phyloP scores from a whole-genome alignment of 169 alveolate genomes.

The Plasmodium malariae region DNA sequence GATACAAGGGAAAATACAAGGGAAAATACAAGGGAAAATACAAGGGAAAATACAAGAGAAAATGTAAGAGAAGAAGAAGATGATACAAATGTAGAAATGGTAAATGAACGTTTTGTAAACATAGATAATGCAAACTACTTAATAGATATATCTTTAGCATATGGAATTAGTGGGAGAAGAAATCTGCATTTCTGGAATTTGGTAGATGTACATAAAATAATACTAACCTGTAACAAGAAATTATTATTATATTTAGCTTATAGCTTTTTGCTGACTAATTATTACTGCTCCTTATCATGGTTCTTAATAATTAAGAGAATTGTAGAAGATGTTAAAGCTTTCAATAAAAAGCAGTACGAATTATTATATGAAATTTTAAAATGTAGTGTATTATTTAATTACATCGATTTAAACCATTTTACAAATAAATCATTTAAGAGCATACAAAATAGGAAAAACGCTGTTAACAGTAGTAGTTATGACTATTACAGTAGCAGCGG shows the following conservation, averaged over 20 bases:
- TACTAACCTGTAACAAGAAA: conserved; percentile 58
- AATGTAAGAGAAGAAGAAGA: background rate
- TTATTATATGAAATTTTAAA: conserved; percentile 67
- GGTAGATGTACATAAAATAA: conserved; percentile 51
- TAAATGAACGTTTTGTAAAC: background rate
- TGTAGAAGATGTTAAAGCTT: conserved; percentile 63
- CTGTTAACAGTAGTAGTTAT: background rate
- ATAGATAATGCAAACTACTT: conserved; percentile 39
- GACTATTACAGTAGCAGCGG: no score
- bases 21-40: background rate
- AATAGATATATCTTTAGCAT: conserved; percentile 55
- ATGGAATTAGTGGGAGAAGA: conserved; percentile 65
- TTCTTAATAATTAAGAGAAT: conserved; percentile 69
- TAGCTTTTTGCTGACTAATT: conserved; percentile 69
- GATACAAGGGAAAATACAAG: background rate
- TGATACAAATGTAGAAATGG: background rate
- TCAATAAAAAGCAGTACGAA: conserved; percentile 71
- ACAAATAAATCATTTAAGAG: background rate
- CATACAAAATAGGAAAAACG: background rate
- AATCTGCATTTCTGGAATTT: conserved; percentile 56
- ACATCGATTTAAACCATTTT: conserved; percentile 64
- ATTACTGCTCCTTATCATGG: conserved; percentile 51
- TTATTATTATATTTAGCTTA: conserved; percentile 66
- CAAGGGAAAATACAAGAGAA: background rate
- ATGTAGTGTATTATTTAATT: conserved; percentile 51